These are phyloP conservation scores for Phaeotremella skinneri DNA, from an alignment of 768 basidiomycete genomes.

Conservation along the genomic window DNA sequence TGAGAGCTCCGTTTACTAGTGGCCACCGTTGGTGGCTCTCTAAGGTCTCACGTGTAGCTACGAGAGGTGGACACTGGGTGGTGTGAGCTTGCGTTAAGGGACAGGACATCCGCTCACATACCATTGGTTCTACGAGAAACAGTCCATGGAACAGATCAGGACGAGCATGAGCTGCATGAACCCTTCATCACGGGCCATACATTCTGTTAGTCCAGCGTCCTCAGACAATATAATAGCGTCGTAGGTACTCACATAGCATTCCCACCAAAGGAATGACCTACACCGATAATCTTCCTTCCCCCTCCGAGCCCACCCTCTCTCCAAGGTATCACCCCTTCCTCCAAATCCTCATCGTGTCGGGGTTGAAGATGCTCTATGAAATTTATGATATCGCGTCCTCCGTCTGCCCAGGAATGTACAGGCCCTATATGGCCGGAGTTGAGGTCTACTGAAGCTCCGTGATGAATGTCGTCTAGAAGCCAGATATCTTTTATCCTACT, in stretches of 20 bases:
- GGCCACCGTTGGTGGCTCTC: slow-evolving; percentile 5
- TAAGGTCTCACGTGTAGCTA: background rate
- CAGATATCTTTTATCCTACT: slow-evolving; percentile 62
- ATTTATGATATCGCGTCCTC: slow-evolving; percentile 54
- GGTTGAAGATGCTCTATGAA: slow-evolving; percentile 52
- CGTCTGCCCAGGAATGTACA: slow-evolving; percentile 55
- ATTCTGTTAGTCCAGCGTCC: slow-evolving; percentile 1
- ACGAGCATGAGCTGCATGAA: slow-evolving; percentile 63
- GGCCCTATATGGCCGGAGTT: slow-evolving; percentile 59
- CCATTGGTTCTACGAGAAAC: slow-evolving; percentile 76
- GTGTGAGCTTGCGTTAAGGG: background rate
- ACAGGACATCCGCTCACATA: slow-evolving; percentile 2
- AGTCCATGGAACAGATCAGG: slow-evolving; percentile 70
- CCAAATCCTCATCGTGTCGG: background rate
- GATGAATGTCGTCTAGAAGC: slow-evolving; percentile 78
- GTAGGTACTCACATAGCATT: slow-evolving; percentile 63
- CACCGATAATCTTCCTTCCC: slow-evolving; percentile 56
- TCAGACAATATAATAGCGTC: background rate
- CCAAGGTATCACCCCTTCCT: background rate
- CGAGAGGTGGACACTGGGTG: slow-evolving; percentile 7
- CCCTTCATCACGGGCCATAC: too few relatives aligned
- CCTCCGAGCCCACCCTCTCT: slow-evolving; percentile 17
- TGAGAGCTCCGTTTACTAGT: slow-evolving; percentile 15
- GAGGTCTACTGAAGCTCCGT: slow-evolving; percentile 76
- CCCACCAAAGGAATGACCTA: slow-evolving; percentile 85